A percentile compares a stretch with the other conserved stretches of the same genome.
Evolutionary conservation across 192 early-diverging fungal genomes (phyloP).

Genomic region (Geosiphon pyriformis): DNA sequence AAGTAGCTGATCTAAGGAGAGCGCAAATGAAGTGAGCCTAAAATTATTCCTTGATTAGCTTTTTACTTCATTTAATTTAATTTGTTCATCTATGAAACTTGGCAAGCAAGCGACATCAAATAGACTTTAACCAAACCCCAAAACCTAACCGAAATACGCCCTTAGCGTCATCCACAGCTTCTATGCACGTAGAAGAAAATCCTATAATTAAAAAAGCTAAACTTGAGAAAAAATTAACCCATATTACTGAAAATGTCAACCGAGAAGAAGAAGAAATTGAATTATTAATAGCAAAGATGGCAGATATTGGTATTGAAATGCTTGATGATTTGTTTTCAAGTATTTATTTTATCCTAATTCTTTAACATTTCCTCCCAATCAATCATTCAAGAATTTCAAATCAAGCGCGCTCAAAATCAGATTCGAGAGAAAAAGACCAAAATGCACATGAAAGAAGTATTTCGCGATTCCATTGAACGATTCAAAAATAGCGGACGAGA

Average conservation of each 20-base stretch:
- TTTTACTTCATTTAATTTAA: not conserved
- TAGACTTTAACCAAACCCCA: not conserved
- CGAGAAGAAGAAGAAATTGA: slow-evolving; percentile 3
- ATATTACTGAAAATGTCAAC: not conserved
- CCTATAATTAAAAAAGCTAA: not conserved
- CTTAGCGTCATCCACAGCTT: not conserved
- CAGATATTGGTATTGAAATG: slow-evolving; percentile 6
- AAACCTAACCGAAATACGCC: not conserved
- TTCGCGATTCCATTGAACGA: not conserved
- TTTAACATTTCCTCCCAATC: too few species aligned
- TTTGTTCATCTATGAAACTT: too few species aligned
- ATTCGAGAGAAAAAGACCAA: slow-evolving; percentile 20
- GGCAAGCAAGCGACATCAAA: not conserved
- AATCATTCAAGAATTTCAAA: too few species aligned
- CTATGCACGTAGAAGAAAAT: not conserved
- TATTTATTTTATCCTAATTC: not conserved
- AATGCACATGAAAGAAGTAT: slow-evolving; percentile 11
- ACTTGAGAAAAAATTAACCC: slow-evolving; percentile 13
- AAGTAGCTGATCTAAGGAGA: slow-evolving; percentile 1
- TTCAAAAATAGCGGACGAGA: not conserved
- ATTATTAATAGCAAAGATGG: slow-evolving; percentile 2
- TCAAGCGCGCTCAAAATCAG: not conserved
- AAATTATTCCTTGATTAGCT: not conserved
- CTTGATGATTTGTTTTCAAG: not conserved
- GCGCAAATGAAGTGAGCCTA: not conserved